A percentile compares a stretch with the other conserved stretches of the same genome.
phyloP scores from a whole-genome alignment of 2,329 filamentous ascomycete species.

The Monosporascus sp. region DNA sequence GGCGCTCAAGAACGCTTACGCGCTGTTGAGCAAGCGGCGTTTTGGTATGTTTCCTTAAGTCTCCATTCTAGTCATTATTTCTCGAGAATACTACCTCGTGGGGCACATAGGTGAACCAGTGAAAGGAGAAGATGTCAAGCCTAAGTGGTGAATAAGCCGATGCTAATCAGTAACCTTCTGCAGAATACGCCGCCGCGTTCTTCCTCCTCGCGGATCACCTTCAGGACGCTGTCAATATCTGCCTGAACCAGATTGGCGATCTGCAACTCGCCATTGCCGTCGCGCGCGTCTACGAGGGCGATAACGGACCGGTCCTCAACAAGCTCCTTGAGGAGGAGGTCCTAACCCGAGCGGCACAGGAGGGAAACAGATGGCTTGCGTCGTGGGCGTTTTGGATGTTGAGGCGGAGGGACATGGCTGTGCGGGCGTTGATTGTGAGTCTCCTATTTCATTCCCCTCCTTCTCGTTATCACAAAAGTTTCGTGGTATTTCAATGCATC shows the following conservation, averaged over 20 bases:
- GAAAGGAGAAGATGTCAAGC: too few species aligned
- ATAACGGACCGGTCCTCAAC: slow-evolving; percentile 67
- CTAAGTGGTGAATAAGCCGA: too few species aligned
- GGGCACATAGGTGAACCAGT: too few species aligned
- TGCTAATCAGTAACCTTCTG: not conserved
- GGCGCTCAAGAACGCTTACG: slow-evolving; percentile 94
- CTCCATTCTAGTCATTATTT: too few species aligned
- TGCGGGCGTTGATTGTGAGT: slow-evolving; percentile 73
- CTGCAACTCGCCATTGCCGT: slow-evolving; percentile 86
- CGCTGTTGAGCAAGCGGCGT: slow-evolving; percentile 80
- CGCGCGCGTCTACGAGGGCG: slow-evolving; percentile 81
- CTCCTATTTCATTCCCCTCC: not conserved
- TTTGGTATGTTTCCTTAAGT: slow-evolving; percentile 54
- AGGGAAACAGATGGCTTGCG: slow-evolving; percentile 88
- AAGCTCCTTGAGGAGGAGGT: slow-evolving; percentile 76
- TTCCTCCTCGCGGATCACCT: slow-evolving; percentile 86
- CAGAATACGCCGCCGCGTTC: slow-evolving; percentile 91
- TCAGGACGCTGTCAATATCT: slow-evolving; percentile 79
- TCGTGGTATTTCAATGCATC: too few species aligned
- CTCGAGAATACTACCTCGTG: too few species aligned
- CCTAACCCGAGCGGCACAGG: slow-evolving; percentile 67
- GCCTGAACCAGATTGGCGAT: slow-evolving; percentile 81
- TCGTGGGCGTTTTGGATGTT: slow-evolving; percentile 97
- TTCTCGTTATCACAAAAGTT: not conserved
- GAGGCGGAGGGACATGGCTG: slow-evolving; percentile 73